Evolutionary conservation across 2,329 filamentous ascomycete genomes (phyloP).

Genomic region (Clarireedia sp.): DNA sequence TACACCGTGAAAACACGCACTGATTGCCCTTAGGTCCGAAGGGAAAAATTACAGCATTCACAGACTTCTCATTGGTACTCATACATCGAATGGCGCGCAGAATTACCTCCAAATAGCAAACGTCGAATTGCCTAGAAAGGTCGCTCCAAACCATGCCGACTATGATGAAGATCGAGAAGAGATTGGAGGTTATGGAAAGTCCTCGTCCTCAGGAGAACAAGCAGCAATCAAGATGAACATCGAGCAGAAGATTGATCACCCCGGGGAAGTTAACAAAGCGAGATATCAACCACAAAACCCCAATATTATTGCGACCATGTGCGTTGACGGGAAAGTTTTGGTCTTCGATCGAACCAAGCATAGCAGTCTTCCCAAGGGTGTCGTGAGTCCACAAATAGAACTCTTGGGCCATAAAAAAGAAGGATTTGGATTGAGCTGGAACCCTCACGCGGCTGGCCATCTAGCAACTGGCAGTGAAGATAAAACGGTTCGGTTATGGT

Average conservation of each 20-base stretch:
- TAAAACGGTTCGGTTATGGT: slow-evolving; percentile 86
- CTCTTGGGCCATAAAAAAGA: slow-evolving; percentile 79
- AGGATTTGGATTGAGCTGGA: slow-evolving; percentile 92
- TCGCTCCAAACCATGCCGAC: slow-evolving; percentile 65
- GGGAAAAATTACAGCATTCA: slow-evolving; percentile 84
- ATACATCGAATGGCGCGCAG: slow-evolving; percentile 75
- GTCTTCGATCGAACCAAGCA: slow-evolving; percentile 97
- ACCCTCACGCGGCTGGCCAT: slow-evolving; percentile 66
- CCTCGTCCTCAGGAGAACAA: slow-evolving; percentile 51
- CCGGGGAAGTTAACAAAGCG: slow-evolving; percentile 96
- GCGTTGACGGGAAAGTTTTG: slow-evolving; percentile 77
- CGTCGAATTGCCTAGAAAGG: slow-evolving; percentile 80
- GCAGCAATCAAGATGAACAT: slow-evolving; percentile 79
- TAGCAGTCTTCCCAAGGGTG: slow-evolving; percentile 57
- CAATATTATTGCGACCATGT: slow-evolving; percentile 90
- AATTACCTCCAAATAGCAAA: slow-evolving; percentile 95
- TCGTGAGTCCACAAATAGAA: slow-evolving; percentile 47
- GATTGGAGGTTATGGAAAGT: slow-evolving; percentile 83
- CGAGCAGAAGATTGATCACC: slow-evolving; percentile 92
- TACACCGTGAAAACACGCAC: neutral
- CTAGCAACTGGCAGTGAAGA: slow-evolving; percentile 90
- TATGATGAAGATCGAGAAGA: slow-evolving; percentile 90
- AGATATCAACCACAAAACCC: slow-evolving; percentile 97
- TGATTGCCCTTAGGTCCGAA: slow-evolving; percentile 45
- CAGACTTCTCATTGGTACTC: slow-evolving; percentile 85